Conservation (phyloP, 2,329 filamentous ascomycete species). For the Colletotrichum limetticola region DNA sequence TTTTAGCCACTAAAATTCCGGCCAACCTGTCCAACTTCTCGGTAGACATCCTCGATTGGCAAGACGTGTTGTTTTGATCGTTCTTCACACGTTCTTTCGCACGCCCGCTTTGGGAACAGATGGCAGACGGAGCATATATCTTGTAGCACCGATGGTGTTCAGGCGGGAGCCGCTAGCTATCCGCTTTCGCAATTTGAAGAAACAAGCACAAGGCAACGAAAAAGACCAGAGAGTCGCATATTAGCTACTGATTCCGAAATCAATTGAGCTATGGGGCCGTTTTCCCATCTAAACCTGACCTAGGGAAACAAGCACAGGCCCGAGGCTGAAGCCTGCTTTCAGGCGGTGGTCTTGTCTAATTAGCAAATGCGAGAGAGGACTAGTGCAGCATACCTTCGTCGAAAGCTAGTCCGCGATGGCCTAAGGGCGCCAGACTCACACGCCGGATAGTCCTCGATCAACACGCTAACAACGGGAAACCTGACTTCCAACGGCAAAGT, state of each 20-base stretch:
- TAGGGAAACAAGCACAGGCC: constrained; percentile 7
- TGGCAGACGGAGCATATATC: background rate
- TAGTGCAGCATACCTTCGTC: constrained; percentile 1
- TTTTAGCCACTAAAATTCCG: background rate
- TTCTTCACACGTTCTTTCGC: background rate
- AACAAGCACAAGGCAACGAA: background rate
- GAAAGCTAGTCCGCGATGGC: background rate
- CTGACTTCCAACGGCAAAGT: constrained; percentile 20
- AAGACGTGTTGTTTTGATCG: background rate
- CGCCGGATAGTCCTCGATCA: constrained; percentile 16
- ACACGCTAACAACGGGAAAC: constrained; percentile 13
- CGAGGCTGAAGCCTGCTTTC: constrained; percentile 22
- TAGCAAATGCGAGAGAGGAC: background rate
- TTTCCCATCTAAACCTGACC: background rate
- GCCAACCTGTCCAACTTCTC: background rate
- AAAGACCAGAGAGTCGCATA: background rate
- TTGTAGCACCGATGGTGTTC: background rate
- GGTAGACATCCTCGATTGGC: background rate
- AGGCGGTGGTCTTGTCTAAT: constrained; percentile 14
- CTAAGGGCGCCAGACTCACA: constrained; percentile 11
- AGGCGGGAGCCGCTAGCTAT: background rate
- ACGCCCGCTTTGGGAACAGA: background rate
- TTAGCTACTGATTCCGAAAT: background rate
- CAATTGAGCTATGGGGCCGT: background rate
- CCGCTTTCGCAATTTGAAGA: background rate